Evolutionary conservation across 768 basidiomycete genomes (phyloP).

Genomic region (Serendipita vermifera): DNA sequence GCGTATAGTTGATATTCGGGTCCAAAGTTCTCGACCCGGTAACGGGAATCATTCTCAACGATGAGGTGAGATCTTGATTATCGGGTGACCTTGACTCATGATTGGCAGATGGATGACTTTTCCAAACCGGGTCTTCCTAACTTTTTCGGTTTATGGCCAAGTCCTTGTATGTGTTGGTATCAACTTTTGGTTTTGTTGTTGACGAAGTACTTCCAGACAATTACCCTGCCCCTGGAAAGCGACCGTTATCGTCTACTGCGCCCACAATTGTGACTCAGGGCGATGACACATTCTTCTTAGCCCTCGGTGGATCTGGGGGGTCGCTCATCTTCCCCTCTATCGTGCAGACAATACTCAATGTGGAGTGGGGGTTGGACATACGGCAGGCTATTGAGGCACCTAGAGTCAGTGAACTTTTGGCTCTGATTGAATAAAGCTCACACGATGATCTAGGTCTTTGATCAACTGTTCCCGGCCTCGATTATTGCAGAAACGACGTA

Average conservation of each 20-base stretch:
- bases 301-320: slow-evolving; percentile 79
- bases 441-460: slow-evolving; percentile 53
- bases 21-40: slow-evolving; percentile 74
- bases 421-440: too few relatives aligned
- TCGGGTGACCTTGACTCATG: not conserved
- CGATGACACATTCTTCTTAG: slow-evolving; percentile 59
- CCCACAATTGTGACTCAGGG: slow-evolving; percentile 69
- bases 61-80: slow-evolving; percentile 42
- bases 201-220: slow-evolving; percentile 43
- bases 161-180: slow-evolving; percentile 48
- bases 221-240: slow-evolving; percentile 77
- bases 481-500: slow-evolving; percentile 53
- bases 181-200: not conserved
- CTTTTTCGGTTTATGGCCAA: slow-evolving; percentile 68
- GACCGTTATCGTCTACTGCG: slow-evolving; percentile 74
- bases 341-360: slow-evolving; percentile 51
- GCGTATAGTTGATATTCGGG: slow-evolving; percentile 51
- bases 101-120: slow-evolving; percentile 74
- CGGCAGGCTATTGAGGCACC: slow-evolving; percentile 73
- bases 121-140: slow-evolving; percentile 76
- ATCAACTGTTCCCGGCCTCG: slow-evolving; percentile 62
- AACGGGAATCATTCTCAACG: slow-evolving; percentile 82
- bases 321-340: slow-evolving; percentile 70
- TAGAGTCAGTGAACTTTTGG: slow-evolving; percentile 23
- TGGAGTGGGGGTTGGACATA: slow-evolving; percentile 69